Base-by-base conservation (phyloP, 768 basidiomycete genomes). In the Russula virescens region DNA sequence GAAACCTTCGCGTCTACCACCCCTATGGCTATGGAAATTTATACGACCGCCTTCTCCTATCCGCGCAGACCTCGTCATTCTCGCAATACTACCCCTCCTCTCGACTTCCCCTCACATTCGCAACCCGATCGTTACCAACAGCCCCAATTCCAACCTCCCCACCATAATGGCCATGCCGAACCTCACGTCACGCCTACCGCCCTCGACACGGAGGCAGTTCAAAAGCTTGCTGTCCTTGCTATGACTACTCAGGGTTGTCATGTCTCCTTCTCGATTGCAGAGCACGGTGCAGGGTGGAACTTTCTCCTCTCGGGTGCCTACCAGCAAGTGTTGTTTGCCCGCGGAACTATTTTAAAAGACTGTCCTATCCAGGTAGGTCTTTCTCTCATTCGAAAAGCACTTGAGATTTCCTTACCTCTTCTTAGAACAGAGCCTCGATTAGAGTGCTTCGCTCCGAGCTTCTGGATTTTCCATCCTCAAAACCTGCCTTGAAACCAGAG, bases 11-110 rank as follows among this genome's bases (percentile, higher is more conserved):
- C 72, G 64, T 69, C 68, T 69, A 65, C 69, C 55, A 61, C n/a
- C n/a, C n/a, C n/a, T n/a, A n/a, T n/a, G n/a, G n/a, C 70, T 68
- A 95, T 97, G 94, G 94, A 97, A 74, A 85, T 95, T 73, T 96
- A 95, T 83, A 91, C 93, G 59, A 91, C 91, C 68, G 91, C 93
- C 71, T 95, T 97, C 81, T 88, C 88, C 69, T 89, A 90, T 78
- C 92, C 93, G 71, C 88, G 90, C 78, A 81, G 88, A 73, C 82
- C 87, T 72, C 86, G 86, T 71, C 82, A 83, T 75, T 76, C 80
- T 78, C 84, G 81, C 75, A 83, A 85, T 62, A 77, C 82, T 58
- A 75, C 83, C 68, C 81, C 83, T 58, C 81, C 86, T 64, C 78
- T 87, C 77, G 86, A 89, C 75, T 82, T 83, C 69, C 72, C 75